These are phyloP conservation scores for Podochytrium sp. DNA, from an alignment of 192 early-diverging fungal species.

Conservation along the genomic window DNA sequence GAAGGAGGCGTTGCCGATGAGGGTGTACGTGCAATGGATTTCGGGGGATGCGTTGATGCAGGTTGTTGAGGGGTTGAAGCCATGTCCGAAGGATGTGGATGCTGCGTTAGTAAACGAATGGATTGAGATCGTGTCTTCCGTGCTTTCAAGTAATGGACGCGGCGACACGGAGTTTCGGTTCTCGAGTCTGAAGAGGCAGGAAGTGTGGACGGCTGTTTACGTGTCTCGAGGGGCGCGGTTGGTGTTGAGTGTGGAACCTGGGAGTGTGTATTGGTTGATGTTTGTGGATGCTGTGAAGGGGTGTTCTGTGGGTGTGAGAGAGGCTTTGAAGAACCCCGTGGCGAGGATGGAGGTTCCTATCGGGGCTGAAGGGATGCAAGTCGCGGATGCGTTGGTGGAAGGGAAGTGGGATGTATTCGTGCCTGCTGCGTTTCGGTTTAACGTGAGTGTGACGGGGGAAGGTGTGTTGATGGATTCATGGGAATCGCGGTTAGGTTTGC, in stretches of 20 bases:
- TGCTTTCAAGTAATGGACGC: neutral
- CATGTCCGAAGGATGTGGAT: neutral
- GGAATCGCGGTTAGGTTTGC: constrained; percentile 44
- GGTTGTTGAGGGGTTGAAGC: neutral
- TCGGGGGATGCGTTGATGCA: constrained; percentile 21
- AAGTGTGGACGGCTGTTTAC: constrained; percentile 42
- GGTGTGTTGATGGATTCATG: constrained; percentile 45
- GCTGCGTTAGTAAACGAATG: constrained; percentile 14
- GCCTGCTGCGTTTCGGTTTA: constrained; percentile 36
- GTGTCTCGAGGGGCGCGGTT: constrained; percentile 31
- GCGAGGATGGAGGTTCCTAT: constrained; percentile 36
- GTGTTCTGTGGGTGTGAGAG: constrained; percentile 16
- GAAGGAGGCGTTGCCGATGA: constrained; percentile 40
- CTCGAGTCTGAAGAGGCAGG: constrained; percentile 39
- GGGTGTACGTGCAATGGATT: constrained; percentile 36
- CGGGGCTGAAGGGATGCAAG: neutral
- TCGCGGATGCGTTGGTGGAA: neutral
- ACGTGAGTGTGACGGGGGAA: constrained; percentile 35
- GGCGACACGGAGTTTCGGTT: constrained; percentile 36
- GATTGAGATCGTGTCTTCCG: constrained; percentile 22
- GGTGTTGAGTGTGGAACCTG: constrained; percentile 37
- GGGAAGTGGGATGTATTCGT: constrained; percentile 38
- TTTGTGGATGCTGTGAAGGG: constrained; percentile 29
- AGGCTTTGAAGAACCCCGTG: constrained; percentile 39
- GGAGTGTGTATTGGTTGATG: constrained; percentile 36